These are phyloP conservation scores for Tremella mesenterica DNA, from an alignment of 768 basidiomycete genomes.

Conservation along the genomic window DNA sequence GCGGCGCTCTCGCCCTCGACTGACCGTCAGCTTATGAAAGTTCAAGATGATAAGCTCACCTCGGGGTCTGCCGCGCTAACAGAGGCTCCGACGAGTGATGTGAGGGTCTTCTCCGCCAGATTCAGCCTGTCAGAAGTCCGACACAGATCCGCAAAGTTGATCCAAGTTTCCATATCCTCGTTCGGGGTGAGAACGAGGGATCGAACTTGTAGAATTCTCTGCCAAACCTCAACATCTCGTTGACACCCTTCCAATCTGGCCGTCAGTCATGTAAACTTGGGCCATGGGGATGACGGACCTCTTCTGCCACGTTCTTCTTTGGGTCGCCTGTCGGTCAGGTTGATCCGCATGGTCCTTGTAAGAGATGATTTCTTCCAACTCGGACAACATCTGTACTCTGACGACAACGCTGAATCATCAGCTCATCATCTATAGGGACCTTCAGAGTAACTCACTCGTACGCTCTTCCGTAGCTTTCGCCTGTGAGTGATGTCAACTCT, in stretches of 20 bases:
- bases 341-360: conserved; percentile 94
- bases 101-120: conserved; percentile 94
- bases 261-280: not conserved
- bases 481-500: conserved; percentile 80
- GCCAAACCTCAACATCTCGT: conserved; percentile 98
- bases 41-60: conserved; percentile 5
- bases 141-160: conserved; percentile 95
- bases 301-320: conserved; percentile 96
- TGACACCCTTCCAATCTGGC: conserved; percentile 84
- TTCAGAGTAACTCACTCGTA: conserved; percentile 68
- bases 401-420: conserved; percentile 67
- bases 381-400: conserved; percentile 95
- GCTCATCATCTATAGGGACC: not conserved
- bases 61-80: conserved; percentile 29
- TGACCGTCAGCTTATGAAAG: not conserved
- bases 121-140: conserved; percentile 88
- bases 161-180: conserved; percentile 95
- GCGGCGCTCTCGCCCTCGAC: conserved; percentile 60
- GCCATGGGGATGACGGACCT: conserved; percentile 57
- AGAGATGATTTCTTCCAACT: conserved; percentile 91
- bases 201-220: conserved; percentile 89
- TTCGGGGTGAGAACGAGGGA: conserved; percentile 86
- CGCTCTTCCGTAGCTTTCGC: conserved; percentile 92
- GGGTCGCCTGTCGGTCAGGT: conserved; percentile 78
- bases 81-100: conserved; percentile 64